phyloP scores from a whole-genome alignment of 495 filamentous ascomycete species.

The Polyplosphaeria fusca region DNA sequence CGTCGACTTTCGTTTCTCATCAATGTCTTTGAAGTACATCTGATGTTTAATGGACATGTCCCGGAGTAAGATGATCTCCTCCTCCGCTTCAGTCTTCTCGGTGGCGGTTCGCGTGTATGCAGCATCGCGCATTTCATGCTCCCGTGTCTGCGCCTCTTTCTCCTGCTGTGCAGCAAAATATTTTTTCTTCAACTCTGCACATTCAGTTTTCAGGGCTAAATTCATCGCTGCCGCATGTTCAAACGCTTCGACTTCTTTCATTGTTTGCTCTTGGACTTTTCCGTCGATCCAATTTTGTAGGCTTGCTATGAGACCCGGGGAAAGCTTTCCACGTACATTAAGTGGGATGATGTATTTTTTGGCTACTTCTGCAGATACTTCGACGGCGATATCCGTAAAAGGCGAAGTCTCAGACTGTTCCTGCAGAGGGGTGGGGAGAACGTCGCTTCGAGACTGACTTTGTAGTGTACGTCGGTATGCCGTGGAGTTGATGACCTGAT shows the following conservation, averaged over 20 bases:
- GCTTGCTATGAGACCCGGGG: not conserved
- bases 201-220: not conserved
- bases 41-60: not conserved
- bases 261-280: not conserved
- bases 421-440: not conserved
- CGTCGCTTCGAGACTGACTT: not conserved
- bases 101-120: not conserved
- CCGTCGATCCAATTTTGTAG: not conserved
- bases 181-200: not conserved
- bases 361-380: not conserved
- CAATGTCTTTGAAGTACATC: not conserved
- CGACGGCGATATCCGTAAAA: not conserved
- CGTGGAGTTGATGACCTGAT: not conserved
- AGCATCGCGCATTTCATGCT: not conserved
- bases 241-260: not conserved
- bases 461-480: not conserved
- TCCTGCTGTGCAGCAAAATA: not conserved
- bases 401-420: slow-evolving; percentile 1
- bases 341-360: not conserved
- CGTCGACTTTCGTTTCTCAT: not conserved
- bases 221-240: not conserved
- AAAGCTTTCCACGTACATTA: not conserved
- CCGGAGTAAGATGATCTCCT: not conserved
- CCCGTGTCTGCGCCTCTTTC: not conserved
- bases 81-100: not conserved